phyloP scores from a whole-genome alignment of 2,329 filamentous ascomycete species.

The Botrytis sinoallii region DNA sequence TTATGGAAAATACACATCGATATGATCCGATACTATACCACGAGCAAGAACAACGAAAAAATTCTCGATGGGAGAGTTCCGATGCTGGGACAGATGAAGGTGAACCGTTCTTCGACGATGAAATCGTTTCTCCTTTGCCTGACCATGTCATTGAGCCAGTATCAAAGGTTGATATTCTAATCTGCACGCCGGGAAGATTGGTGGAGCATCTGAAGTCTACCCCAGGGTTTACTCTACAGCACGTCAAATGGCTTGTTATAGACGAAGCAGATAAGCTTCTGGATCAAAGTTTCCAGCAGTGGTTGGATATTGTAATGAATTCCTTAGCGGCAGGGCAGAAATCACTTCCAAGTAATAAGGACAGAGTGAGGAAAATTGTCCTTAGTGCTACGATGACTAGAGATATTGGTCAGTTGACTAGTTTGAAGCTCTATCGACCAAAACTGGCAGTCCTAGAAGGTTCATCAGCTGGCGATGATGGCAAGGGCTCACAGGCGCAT shows the following conservation, averaged over 20 bases:
- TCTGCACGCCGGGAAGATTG: slow-evolving; percentile 87
- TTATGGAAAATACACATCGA: slow-evolving; percentile 62
- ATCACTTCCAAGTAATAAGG: not conserved
- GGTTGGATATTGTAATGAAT: slow-evolving; percentile 72
- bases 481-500: slow-evolving; percentile 46
- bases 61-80: slow-evolving; percentile 47
- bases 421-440: slow-evolving; percentile 69
- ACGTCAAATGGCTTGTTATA: slow-evolving; percentile 83
- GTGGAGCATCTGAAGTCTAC: slow-evolving; percentile 89
- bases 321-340: slow-evolving; percentile 41
- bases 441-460: slow-evolving; percentile 72
- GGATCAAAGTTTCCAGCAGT: slow-evolving; percentile 89
- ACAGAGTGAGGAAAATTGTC: slow-evolving; percentile 71
- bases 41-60: slow-evolving; percentile 40
- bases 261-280: slow-evolving; percentile 93
- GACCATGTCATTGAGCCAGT: slow-evolving; percentile 62
- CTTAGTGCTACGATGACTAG: slow-evolving; percentile 90
- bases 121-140: slow-evolving; percentile 44
- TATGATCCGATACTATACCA: slow-evolving; percentile 65
- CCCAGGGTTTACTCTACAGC: slow-evolving; percentile 72
- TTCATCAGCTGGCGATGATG: slow-evolving; percentile 29
- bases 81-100: slow-evolving; percentile 45
- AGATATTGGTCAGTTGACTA: slow-evolving; percentile 75
- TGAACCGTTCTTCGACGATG: slow-evolving; percentile 37
- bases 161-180: slow-evolving; percentile 80